phyloP scores from a whole-genome alignment of 805 yeast species.

The Kodamaea hsintzibuensis region DNA sequence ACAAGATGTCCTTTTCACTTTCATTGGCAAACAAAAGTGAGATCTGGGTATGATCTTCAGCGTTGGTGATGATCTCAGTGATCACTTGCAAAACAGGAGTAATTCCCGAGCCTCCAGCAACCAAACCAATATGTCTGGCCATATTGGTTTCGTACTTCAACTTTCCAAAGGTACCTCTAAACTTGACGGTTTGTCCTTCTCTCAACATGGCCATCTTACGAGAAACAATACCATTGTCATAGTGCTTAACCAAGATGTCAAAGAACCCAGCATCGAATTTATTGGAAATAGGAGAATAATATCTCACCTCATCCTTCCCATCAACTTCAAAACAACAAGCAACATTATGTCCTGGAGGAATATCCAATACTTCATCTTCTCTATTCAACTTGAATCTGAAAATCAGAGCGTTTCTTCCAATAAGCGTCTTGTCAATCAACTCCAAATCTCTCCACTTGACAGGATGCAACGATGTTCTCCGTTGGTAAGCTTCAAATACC shows the following conservation, averaged over 20 bases:
- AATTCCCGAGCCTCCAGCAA: constrained; percentile 88
- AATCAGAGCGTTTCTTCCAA: constrained; percentile 70
- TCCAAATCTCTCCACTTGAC: constrained; percentile 66
- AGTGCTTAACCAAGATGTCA: constrained; percentile 76
- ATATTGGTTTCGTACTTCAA: constrained; percentile 58
- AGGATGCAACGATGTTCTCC: constrained; percentile 46
- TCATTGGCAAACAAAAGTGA: constrained; percentile 71
- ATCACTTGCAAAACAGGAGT: constrained; percentile 87
- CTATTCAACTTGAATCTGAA: constrained; percentile 68
- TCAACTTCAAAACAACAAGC: constrained; percentile 55
- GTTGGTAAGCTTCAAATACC: constrained; percentile 41
- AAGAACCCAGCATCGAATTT: constrained; percentile 70
- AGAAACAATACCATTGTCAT: constrained; percentile 69
- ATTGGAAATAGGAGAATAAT: constrained; percentile 76
- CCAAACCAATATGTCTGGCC: constrained; percentile 62
- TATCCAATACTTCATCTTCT: constrained; percentile 58
- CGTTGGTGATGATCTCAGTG: constrained; percentile 66
- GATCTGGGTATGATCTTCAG: constrained; percentile 63
- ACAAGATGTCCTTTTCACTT: constrained; percentile 72
- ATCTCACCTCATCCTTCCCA: constrained; percentile 58
- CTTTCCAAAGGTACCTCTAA: constrained; percentile 80
- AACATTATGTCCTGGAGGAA: constrained; percentile 77
- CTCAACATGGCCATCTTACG: constrained; percentile 61
- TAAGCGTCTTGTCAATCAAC: constrained; percentile 69
- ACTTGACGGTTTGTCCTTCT: constrained; percentile 66